A percentile compares a stretch with the other conserved stretches of the same genome.
phyloP scores from a whole-genome alignment of 257 asterid genomes.

The Lantana camara region DNA sequence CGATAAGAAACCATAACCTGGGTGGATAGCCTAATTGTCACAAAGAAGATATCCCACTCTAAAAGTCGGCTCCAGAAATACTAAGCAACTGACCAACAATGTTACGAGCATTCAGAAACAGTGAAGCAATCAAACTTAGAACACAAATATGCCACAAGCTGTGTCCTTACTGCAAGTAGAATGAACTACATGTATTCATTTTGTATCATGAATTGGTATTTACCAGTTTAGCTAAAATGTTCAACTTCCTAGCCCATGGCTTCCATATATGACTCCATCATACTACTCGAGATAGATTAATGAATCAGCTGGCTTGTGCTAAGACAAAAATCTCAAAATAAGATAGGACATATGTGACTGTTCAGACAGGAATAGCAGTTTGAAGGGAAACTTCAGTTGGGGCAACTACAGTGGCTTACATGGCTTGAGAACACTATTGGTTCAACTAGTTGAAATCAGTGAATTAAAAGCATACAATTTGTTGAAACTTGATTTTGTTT shows the following conservation, averaged over 20 bases:
- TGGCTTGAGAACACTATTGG: constrained; percentile 3
- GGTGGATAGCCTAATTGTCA: constrained; percentile 94
- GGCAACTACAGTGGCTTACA: not conserved
- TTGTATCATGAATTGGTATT: too few relatives aligned
- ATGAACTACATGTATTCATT: too few relatives aligned
- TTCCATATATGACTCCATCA: too few relatives aligned
- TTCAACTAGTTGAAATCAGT: not conserved
- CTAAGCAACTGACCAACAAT: constrained; percentile 27
- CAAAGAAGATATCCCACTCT: constrained; percentile 43
- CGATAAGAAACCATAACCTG: constrained; percentile 98
- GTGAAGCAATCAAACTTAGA: not conserved
- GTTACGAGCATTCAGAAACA: constrained; percentile 11
- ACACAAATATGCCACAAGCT: constrained; percentile 15
- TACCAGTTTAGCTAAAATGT: too few relatives aligned
- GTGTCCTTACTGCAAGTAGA: not conserved
- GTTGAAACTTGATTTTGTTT: not conserved
- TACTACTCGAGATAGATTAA: not conserved
- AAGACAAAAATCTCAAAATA: not conserved
- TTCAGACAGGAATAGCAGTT: not conserved
- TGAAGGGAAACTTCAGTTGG: constrained; percentile 9
- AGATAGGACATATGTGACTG: not conserved
- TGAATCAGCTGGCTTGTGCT: constrained; percentile 10
- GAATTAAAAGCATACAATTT: not conserved
- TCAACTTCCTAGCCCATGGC: too few relatives aligned
- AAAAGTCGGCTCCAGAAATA: constrained; percentile 29